Base-by-base conservation (phyloP, 257 asterid genomes). In the Eucommia ulmoides region DNA sequence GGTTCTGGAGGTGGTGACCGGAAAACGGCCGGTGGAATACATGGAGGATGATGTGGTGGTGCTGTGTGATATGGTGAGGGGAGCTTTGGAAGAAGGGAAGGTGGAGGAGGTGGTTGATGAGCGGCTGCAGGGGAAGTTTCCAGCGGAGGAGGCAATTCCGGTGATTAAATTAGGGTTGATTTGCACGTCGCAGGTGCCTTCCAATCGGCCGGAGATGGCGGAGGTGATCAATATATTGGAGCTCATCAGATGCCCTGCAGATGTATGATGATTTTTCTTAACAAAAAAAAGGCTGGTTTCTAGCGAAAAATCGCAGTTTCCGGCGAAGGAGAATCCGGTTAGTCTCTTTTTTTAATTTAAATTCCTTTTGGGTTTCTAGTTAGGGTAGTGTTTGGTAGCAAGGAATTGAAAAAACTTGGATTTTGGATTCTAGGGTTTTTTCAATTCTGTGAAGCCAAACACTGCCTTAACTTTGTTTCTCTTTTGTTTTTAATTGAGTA, bases 41-140 rank as follows among this genome's bases (percentile, higher is more conserved):
- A 81, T 74, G 93, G 94, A 87, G 72, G 97, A 87, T 38, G 97
- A 87, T 3, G 97, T 87, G 0, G 85, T 87, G 16, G 91, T 83
- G 52, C 78, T 87, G 8, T 83, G 85, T 29, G 97, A 87, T 67
- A 83, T 83, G 97, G 82, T 87, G 50, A 68, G 97, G 61, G 94
- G 84, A 47, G 83, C 93, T 1, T 38, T 87, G 24, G 94, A 83
- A 59, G 94, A 78, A 60, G 91, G 97, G 38, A 59, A 65, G 58
- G 77, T 81, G 7, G 91, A 81, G 63, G 97, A 81, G 33, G 80
- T 93, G 41, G 73, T 83, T 3, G 97, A 83, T 21, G 69, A 24
- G 24, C 64, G 83, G 74, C 29, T 87, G 68, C 91, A 76, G 33
- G 93, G 93, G 10, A 73, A 76, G 63, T 83, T 76, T 55, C 94